Conservation (phyloP, 129 eudicot species). For the Flaveria sonorensis region DNA sequence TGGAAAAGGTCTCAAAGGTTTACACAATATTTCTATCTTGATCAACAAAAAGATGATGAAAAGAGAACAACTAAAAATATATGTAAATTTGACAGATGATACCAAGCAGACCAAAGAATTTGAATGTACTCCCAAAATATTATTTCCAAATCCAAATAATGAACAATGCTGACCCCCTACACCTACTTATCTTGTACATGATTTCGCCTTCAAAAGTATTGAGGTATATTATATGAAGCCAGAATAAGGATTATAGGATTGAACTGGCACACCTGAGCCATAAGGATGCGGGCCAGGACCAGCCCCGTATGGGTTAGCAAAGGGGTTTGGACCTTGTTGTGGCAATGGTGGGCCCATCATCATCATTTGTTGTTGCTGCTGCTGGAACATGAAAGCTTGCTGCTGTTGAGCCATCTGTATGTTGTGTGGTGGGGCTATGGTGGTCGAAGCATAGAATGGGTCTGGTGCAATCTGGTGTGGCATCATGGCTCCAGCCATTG, state of each 20-base stretch:
- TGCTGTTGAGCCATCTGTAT: slow-evolving; percentile 74
- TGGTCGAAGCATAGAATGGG: slow-evolving; percentile 79
- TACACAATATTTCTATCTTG: slow-evolving; percentile 37
- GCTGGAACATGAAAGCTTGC: slow-evolving; percentile 67
- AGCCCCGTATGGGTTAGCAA: slow-evolving; percentile 56
- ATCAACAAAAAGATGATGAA: slow-evolving; percentile 12
- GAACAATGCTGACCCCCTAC: slow-evolving; percentile 37
- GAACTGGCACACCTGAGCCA: slow-evolving; percentile 82
- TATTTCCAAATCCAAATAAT: slow-evolving; percentile 38
- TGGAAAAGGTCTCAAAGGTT: slow-evolving; percentile 33
- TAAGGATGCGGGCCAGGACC: slow-evolving; percentile 49
- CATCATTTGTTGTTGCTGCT: slow-evolving; percentile 77
- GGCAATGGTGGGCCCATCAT: slow-evolving; percentile 56
- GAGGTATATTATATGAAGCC: slow-evolving; percentile 54
- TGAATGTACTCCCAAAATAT: slow-evolving; percentile 33
- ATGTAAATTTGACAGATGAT: slow-evolving; percentile 23
- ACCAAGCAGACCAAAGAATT: slow-evolving; percentile 36
- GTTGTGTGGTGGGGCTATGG: slow-evolving; percentile 64
- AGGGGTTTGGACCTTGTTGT: slow-evolving; percentile 65
- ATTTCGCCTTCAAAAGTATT: slow-evolving; percentile 8
- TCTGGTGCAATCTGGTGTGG: slow-evolving; percentile 58
- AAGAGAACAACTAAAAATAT: neutral
- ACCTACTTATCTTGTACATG: slow-evolving; percentile 43
- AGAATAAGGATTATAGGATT: slow-evolving; percentile 75
- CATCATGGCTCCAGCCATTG: slow-evolving; percentile 45